Evolutionary conservation across 495 filamentous ascomycete genomes (phyloP).

Genomic region (Lasiosphaeria hispida): DNA sequence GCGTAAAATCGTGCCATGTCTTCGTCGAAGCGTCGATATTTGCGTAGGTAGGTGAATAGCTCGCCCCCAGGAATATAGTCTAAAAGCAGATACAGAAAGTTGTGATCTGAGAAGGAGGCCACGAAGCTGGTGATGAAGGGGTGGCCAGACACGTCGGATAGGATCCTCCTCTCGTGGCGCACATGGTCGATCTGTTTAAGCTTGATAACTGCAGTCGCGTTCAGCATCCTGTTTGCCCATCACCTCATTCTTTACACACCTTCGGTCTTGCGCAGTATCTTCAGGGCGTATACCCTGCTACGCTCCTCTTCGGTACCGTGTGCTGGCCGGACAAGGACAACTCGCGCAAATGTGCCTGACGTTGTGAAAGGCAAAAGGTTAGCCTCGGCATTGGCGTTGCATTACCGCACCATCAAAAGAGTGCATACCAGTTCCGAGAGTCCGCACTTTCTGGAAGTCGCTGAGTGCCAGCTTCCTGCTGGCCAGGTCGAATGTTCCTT

Average conservation of each 20-base stretch:
- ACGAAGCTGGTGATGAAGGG: constrained; percentile 94
- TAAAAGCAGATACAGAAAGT: constrained; percentile 89
- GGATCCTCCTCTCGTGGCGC: constrained; percentile 83
- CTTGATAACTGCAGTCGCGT: constrained; percentile 67
- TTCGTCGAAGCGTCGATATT: constrained; percentile 81
- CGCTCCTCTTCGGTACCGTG: constrained; percentile 50
- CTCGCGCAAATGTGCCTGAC: constrained; percentile 92
- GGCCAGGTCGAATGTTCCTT: constrained; percentile 25
- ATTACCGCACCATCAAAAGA: not conserved
- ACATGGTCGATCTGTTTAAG: constrained; percentile 98
- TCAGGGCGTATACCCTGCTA: constrained; percentile 83
- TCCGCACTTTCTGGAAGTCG: constrained; percentile 86
- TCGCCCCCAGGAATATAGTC: constrained; percentile 92
- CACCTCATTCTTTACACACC: constrained; percentile 13
- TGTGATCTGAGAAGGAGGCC: constrained; percentile 84
- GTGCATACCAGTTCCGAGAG: constrained; percentile 76
- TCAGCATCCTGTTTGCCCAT: constrained; percentile 28
- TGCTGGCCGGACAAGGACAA: constrained; percentile 76
- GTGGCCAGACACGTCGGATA: constrained; percentile 84
- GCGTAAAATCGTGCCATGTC: constrained; percentile 87
- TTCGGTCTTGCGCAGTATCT: constrained; percentile 88
- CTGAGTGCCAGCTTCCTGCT: constrained; percentile 42
- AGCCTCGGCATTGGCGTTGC: constrained; percentile 14
- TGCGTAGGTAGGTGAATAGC: constrained; percentile 89
- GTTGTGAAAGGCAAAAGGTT: constrained; percentile 38